phyloP scores from a whole-genome alignment of 371 early-diverging fungal species.

The Mycotypha africana region DNA sequence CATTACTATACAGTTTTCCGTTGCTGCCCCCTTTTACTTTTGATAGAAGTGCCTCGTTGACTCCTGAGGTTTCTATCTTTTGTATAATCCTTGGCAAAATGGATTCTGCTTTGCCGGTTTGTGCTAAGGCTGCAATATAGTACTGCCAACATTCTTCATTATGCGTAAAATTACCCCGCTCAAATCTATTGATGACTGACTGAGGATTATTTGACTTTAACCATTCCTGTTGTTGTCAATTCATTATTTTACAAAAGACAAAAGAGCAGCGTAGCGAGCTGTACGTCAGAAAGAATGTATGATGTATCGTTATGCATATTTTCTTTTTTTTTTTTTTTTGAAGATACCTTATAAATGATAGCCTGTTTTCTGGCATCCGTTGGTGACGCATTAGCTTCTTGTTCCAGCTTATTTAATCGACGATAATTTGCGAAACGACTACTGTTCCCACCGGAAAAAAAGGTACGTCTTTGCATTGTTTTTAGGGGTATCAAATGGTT shows the following conservation, averaged over 20 bases:
- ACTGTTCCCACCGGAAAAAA: constrained; percentile 11
- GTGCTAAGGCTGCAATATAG: constrained; percentile 67
- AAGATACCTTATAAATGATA: constrained; percentile 62
- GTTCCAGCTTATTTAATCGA: constrained; percentile 41
- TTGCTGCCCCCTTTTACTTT: neutral
- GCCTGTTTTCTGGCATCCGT: constrained; percentile 64
- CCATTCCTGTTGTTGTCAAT: constrained; percentile 46
- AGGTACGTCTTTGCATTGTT: constrained; percentile 7
- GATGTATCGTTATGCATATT: no score
- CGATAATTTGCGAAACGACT: constrained; percentile 16
- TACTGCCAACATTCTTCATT: constrained; percentile 65
- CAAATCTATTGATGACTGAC: constrained; percentile 66
- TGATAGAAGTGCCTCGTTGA: no score
- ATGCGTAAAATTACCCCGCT: constrained; percentile 57
- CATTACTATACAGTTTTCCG: neutral
- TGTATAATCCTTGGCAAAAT: constrained; percentile 61
- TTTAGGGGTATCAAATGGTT: neutral
- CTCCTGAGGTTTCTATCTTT: constrained; percentile 36
- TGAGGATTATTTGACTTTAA: constrained; percentile 55
- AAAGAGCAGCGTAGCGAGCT: no score
- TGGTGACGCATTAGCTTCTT: constrained; percentile 62
- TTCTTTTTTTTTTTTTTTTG: no score
- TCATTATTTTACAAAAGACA: no score
- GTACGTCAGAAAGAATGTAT: no score
- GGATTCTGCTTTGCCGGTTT: constrained; percentile 57